Evolutionary conservation across 805 yeast species (phyloP).

Genomic region (Candida peoriensis): DNA sequence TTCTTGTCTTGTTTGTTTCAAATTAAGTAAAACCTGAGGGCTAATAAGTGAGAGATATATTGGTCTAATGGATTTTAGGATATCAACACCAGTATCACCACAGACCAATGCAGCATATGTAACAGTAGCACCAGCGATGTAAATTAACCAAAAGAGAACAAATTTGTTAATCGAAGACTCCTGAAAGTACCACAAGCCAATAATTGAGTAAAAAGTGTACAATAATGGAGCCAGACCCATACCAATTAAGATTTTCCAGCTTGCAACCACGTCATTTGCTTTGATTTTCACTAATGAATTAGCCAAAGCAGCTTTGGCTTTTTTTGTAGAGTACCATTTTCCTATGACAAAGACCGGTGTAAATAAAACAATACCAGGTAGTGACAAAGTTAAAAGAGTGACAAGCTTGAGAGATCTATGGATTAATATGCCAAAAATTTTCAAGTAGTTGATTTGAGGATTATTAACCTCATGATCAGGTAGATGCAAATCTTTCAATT

Average conservation of each 20-base stretch:
- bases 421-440: slow-evolving; percentile 47
- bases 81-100: slow-evolving; percentile 92
- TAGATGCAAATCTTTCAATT: slow-evolving; percentile 56
- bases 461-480: slow-evolving; percentile 48
- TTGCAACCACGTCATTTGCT: slow-evolving; percentile 92
- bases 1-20: slow-evolving; percentile 56
- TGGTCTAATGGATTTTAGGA: slow-evolving; percentile 78
- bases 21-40: slow-evolving; percentile 49
- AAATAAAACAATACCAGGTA: slow-evolving; percentile 87
- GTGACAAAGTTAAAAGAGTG: slow-evolving; percentile 54
- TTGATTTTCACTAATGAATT: slow-evolving; percentile 84
- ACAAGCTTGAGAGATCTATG: slow-evolving; percentile 54
- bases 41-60: slow-evolving; percentile 60
- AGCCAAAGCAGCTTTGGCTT: slow-evolving; percentile 76
- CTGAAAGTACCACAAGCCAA: slow-evolving; percentile 40
- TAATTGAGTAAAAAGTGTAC: slow-evolving; percentile 71
- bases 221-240: slow-evolving; percentile 86
- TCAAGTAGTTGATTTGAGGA: slow-evolving; percentile 43
- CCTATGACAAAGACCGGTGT: slow-evolving; percentile 84
- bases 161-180: slow-evolving; percentile 28
- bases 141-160: slow-evolving; percentile 35
- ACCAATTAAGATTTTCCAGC: slow-evolving; percentile 91
- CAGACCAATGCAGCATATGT: slow-evolving; percentile 88
- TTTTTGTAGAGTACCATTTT: slow-evolving; percentile 63
- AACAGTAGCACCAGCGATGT: slow-evolving; percentile 61